Evolutionary conservation across 2,329 filamentous ascomycete genomes (phyloP).

Genomic region (Phialemonium atrogriseum): DNA sequence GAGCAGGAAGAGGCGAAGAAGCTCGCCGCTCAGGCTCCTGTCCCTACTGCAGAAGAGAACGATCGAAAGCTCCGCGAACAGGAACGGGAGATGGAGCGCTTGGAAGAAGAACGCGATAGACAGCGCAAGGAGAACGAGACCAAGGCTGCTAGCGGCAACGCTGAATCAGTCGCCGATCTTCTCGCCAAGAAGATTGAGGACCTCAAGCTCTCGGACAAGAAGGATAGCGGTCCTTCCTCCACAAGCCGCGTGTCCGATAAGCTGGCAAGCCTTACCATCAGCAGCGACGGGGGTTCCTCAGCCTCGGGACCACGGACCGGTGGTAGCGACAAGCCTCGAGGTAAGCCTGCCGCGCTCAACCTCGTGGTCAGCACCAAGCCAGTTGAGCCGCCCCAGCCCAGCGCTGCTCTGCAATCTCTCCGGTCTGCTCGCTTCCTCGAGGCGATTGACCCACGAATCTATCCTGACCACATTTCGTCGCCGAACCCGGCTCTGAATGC

Average conservation of each 20-base stretch:
- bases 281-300: constrained; percentile 29
- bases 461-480: constrained; percentile 75
- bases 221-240: constrained; percentile 32
- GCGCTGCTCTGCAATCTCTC: constrained; percentile 84
- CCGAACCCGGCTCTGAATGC: constrained; percentile 88
- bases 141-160: constrained; percentile 29
- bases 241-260: constrained; percentile 37
- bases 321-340: constrained; percentile 50
- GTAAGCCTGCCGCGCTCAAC: constrained; percentile 83
- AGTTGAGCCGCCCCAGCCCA: constrained; percentile 86
- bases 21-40: constrained; percentile 32
- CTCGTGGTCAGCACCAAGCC: constrained; percentile 74
- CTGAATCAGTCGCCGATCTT: constrained; percentile 42
- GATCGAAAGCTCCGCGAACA: constrained; percentile 63
- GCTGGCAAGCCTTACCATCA: constrained; percentile 42
- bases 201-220: constrained; percentile 31
- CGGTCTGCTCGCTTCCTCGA: constrained; percentile 85
- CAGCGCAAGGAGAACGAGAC: constrained; percentile 43
- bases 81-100: constrained; percentile 62
- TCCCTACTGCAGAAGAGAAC: constrained; percentile 43
- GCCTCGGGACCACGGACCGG: constrained; percentile 44
- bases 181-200: constrained; percentile 32
- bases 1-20: constrained; percentile 40
- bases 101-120: constrained; percentile 62
- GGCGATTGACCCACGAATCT: constrained; percentile 68